Evolutionary conservation across 176 grass and related monocot species (phyloP), one percentile per base, ranked within the genome.

Genomic region (barley (Hordeum vulgare)): DNA sequence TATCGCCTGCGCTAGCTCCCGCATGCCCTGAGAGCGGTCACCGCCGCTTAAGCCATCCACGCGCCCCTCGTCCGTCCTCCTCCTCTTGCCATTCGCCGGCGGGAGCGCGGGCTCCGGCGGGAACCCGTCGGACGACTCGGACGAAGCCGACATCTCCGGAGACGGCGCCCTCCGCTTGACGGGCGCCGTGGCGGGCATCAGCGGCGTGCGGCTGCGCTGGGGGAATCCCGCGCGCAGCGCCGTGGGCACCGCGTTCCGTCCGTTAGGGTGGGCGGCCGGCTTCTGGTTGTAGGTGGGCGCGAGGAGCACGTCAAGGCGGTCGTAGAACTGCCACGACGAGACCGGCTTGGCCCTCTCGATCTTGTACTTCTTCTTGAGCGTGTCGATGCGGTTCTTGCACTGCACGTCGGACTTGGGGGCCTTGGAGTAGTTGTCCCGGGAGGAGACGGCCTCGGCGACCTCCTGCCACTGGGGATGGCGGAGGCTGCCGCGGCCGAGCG

Each of bases 321-420:
- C 73, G 54, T 90, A 99, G 70, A 99, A 99, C 24, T 92, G 91
- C 96, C 96, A 99, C n/a, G 61, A 82, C 3, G 93, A 92, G 82
- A 58, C 62, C 7, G 83, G 69, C 88, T 99, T 99, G 54, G 83
- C 49, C 80, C 91, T 87, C 89, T 99, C 96, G 37, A 92, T 66
- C 91, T 99, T 99, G 68, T 99, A 99, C 68, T 96, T 99, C 96
- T 99, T 99, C 91, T 99, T 99, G 53, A 99, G 93, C 81, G 96
- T 99, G 51, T 99, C 93, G 78, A 99, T 92, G 64, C 96, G 93
- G 85, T 99, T 99, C 89, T 99, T 99, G 81, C 96, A 99, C 91
- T 99, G 96, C 33, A 96, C 75, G 64, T 96, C 96, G 59, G 93
- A 90, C 81, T 86, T 96, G 45, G 87, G 75, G 18, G 85, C 73